Evolutionary conservation across 2,329 filamentous ascomycete genomes (phyloP), one percentile per base, ranked within the genome.

Genomic region (Pezizomycotina sp.): DNA sequence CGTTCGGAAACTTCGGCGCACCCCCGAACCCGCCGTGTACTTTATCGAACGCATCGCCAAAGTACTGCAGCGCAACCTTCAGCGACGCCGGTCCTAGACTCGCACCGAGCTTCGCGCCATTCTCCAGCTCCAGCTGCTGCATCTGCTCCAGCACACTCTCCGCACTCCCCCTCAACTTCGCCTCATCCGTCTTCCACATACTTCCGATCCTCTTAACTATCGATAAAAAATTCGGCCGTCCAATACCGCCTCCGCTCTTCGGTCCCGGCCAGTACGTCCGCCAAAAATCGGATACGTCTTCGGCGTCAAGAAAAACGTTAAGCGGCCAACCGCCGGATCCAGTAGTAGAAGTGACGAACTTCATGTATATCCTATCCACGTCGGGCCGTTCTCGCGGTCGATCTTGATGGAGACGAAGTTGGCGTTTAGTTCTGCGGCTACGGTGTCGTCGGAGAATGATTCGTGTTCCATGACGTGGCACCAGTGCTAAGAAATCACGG

Each of bases 301-400:
- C 76, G 1, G 86, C 83, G 0, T 86, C 95, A 19, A 93, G 68
- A 55, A 98, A 95, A 10, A 92, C 75, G 53, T 93, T 95, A 42
- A 95, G 61, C 1, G 86, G 86, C 84, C 86, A 95, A 23, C 86
- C 86, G 6, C n/a, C n/a, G n/a, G n/a, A n/a, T n/a, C n/a, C 29
- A 16, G 16, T 10, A 7, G 34, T 6, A 5, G 7, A 15, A 34
- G 43, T 38, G 36, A 48, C 77, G 57, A 92, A 98, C 61, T 92
- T 92, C 81, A 93, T 92, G 57, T 95, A 95, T 46, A 95, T 83
- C 43, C 78, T 74, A 54, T 95, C 89, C 46, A 95, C 73, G 54
- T 95, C 84, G 5, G 86, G 86, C 15, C 86, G 74, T 58, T 92
- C 82, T 58, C 95, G n/a, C n/a, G n/a, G 58, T 98, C 86, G 52